Evolutionary conservation across 1,284 basidiomycete species (phyloP).

Genomic region (Waitea zeae): DNA sequence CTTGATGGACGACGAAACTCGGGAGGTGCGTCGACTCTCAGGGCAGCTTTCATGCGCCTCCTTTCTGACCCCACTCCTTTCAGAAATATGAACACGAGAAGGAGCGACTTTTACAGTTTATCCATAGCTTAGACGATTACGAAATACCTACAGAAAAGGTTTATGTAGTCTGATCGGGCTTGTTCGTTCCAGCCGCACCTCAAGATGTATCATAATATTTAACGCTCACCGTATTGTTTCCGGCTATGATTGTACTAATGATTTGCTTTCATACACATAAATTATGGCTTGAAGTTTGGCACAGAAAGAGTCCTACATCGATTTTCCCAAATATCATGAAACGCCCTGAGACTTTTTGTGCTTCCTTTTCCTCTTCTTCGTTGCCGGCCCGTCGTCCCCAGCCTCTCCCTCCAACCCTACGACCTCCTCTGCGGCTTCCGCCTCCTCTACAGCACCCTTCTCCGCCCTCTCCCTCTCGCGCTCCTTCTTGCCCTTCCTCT

Average conservation of each 20-base stretch:
- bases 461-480: slow-evolving; percentile 30
- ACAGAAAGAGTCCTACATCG: no score
- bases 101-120: background rate
- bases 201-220: background rate
- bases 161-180: slow-evolving; percentile 1
- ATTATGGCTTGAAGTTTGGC: no score
- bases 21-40: background rate
- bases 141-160: slow-evolving; percentile 1
- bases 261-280: no score
- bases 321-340: no score
- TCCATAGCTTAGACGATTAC: slow-evolving; percentile 1
- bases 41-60: background rate
- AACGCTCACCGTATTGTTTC: no score
- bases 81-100: background rate
- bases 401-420: slow-evolving; percentile 4
- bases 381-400: slow-evolving; percentile 1
- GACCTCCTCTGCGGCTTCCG: slow-evolving; percentile 7
- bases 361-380: slow-evolving; percentile 6
- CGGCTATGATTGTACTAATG: no score
- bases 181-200: no score
- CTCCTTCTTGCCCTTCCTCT: slow-evolving; percentile 64
- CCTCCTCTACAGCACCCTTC: slow-evolving; percentile 11
- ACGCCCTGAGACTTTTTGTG: slow-evolving; percentile 4
- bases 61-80: background rate
- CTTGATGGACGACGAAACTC: no score